Evolutionary conservation across 257 asterid genomes (phyloP).

Genomic region (Nicotiana benthamiana): DNA sequence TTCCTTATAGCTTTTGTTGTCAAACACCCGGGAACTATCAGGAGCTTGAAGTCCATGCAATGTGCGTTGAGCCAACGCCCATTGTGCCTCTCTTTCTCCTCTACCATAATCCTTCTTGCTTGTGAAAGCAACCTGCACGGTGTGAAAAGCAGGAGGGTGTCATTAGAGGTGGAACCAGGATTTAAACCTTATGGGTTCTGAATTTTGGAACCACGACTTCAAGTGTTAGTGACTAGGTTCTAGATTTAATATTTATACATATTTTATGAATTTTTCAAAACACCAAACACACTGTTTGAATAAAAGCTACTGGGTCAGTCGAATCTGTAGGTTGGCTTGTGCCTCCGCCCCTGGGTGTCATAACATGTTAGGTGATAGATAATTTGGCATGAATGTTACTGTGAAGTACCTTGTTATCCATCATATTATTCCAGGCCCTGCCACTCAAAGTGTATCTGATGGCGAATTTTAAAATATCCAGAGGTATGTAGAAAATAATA

Average conservation of each 20-base stretch:
- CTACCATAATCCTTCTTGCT: constrained; percentile 47
- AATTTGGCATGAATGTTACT: neutral
- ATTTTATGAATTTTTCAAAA: too few species aligned
- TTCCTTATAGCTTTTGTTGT: constrained; percentile 35
- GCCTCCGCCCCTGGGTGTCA: too few species aligned
- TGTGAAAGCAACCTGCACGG: constrained; percentile 39
- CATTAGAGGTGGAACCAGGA: too few species aligned
- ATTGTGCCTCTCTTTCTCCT: constrained; percentile 55
- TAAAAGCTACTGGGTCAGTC: too few species aligned
- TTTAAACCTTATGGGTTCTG: too few species aligned
- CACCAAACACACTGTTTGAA: too few species aligned
- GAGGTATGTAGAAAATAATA: constrained; percentile 39
- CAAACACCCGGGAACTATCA: constrained; percentile 20
- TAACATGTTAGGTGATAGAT: neutral
- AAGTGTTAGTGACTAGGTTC: too few species aligned
- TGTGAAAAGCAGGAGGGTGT: neutral
- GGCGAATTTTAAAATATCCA: constrained; percentile 37
- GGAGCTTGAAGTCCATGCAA: constrained; percentile 48
- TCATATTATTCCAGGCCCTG: constrained; percentile 40
- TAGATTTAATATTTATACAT: too few species aligned
- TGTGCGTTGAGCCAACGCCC: constrained; percentile 54
- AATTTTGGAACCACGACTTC: too few species aligned
- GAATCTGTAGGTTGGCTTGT: too few species aligned
- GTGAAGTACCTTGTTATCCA: constrained; percentile 30
- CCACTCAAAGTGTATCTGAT: constrained; percentile 35